phyloP scores from a whole-genome alignment of 2,329 filamentous ascomycete genomes.

The Fusarium pseudoanthophilum region DNA sequence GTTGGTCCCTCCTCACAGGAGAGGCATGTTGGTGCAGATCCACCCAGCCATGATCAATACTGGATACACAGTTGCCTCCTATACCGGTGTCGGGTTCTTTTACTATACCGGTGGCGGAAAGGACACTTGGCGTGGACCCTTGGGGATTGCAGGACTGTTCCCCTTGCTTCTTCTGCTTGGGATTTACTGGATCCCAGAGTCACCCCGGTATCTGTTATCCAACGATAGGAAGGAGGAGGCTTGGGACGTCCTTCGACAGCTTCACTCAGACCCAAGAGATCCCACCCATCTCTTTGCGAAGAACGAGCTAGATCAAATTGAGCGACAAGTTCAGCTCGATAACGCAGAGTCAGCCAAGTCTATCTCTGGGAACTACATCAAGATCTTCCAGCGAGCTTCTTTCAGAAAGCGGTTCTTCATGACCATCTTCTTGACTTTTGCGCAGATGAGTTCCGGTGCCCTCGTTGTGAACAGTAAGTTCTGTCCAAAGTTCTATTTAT shows the following conservation, averaged over 20 bases:
- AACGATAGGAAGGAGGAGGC: background rate
- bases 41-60: background rate
- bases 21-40: background rate
- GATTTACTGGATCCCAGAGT: background rate
- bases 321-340: background rate
- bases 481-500: background rate
- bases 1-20: background rate
- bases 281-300: background rate
- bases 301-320: background rate
- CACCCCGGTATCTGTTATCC: background rate
- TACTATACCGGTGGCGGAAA: background rate
- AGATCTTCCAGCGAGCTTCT: background rate
- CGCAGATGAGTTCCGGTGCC: background rate
- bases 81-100: background rate
- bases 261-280: background rate
- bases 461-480: background rate
- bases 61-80: background rate
- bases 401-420: background rate
- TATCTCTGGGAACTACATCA: background rate
- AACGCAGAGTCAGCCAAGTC: background rate
- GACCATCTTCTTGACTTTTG: background rate
- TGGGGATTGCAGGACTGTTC: background rate
- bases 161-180: background rate
- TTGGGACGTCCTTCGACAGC: background rate
- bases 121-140: background rate